A percentile compares a stretch with the other conserved stretches of the same genome.
These are phyloP conservation scores for Plasmopara viticola DNA, from an alignment of 352 stramenopile species.

Conservation along the genomic window DNA sequence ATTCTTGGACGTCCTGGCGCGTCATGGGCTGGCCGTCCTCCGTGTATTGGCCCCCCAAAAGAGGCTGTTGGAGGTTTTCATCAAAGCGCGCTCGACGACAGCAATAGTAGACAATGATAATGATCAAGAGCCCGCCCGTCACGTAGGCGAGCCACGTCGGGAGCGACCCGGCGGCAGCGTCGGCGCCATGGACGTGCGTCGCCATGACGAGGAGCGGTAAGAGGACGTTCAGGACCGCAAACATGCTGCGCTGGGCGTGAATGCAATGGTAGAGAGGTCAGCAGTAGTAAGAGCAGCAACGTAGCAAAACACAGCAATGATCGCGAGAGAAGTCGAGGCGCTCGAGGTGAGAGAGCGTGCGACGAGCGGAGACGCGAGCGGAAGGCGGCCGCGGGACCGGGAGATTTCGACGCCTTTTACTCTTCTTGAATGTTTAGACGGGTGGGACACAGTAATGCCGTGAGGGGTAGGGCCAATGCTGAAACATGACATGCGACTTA, in stretches of 20 bases:
- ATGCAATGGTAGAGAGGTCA: not conserved
- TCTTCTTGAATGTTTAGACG: constrained; percentile 16
- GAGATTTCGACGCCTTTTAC: constrained; percentile 2
- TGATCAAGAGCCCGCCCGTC: constrained; percentile 70
- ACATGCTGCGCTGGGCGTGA: constrained; percentile 3
- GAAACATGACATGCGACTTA: constrained; percentile 21
- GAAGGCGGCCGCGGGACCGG: too few relatives aligned
- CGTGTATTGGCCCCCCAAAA: constrained; percentile 81
- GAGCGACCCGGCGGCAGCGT: constrained; percentile 39
- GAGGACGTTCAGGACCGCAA: constrained; percentile 16
- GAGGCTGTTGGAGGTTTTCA: constrained; percentile 79
- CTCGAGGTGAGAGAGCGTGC: not conserved
- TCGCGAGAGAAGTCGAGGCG: too few relatives aligned
- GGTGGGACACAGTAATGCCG: constrained; percentile 8
- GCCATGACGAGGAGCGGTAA: constrained; percentile 34
- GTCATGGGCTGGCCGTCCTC: constrained; percentile 84
- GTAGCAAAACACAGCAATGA: too few relatives aligned
- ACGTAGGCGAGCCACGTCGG: constrained; percentile 82
- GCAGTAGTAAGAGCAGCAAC: too few relatives aligned
- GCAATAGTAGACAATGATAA: constrained; percentile 88
- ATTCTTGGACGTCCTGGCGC: constrained; percentile 80
- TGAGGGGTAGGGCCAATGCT: constrained; percentile 12
- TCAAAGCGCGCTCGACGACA: constrained; percentile 80
- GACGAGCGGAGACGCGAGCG: not conserved
- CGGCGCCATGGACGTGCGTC: constrained; percentile 16